Evolutionary conservation across 306 rosid species (phyloP), one percentile per base, ranked within the genome.

Genomic region (Cotoneaster glaucophyllus): DNA sequence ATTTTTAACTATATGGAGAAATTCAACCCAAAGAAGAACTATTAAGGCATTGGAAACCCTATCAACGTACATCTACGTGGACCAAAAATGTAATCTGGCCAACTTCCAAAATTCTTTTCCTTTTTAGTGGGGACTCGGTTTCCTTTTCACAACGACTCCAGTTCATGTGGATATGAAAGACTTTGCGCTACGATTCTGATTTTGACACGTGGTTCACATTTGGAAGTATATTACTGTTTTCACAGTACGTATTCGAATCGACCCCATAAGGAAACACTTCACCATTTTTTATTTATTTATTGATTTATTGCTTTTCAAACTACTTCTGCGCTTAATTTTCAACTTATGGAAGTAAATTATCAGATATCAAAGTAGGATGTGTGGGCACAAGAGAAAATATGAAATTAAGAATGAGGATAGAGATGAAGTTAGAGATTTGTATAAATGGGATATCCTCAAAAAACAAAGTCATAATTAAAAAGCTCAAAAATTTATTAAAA

Each of bases 161-260:
- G 61, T 61, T 43, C 69, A 59, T 61, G 43, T 73, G 77, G 67
- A 71, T 69, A 12, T 45, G 76, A 70, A 73, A 5, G 41, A 29
- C 45, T 39, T 48, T 52, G 31, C 15, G 9, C 69, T 61, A 74
- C 9, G 6, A 39, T 58, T 82, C n/a, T 69, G 57, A 62, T 70
- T 64, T 8, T 44, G 15, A 17, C 81, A 71, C 69, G 77, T 76
- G 73, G 69, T 61, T 75, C 64, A 45, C 44, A 44, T 56, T 75
- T 75, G 77, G 74, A 74, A 74, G 69, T 24, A 67, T 79, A 67
- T 79, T 39, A 48, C 54, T 48, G 54, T 48, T 48, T 48, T 48
- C 54, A 48, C 7, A 15, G 54, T 48, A n/a, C n/a, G n/a, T n/a
- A 48, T 15, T 48, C 18, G 44, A 39, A 6, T 15, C 21, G 54